A percentile compares a stretch with the other conserved stretches of the same genome.
phyloP scores from a whole-genome alignment of 2,329 filamentous ascomycete genomes.

The Sclerotinia sclerotiorum region DNA sequence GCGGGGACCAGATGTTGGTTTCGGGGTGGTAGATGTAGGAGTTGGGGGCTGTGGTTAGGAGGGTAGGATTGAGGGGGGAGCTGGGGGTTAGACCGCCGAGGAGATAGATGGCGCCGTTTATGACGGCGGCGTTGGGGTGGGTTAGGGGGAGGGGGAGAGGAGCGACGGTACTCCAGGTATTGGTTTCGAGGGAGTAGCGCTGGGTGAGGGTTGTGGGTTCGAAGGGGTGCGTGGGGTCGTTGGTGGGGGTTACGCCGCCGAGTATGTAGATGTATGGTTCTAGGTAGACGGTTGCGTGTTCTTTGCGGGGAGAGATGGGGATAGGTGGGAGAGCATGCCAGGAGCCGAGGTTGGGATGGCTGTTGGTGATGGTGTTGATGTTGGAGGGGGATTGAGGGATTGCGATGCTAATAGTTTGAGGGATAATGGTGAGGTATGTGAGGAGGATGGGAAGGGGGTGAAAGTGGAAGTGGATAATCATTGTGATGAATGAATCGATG shows the following conservation, averaged over 20 bases:
- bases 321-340: constrained; percentile 17
- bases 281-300: constrained; percentile 25
- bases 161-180: constrained; percentile 39
- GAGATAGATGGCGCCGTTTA: constrained; percentile 44
- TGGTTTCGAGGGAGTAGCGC: constrained; percentile 39
- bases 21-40: constrained; percentile 26
- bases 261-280: constrained; percentile 25
- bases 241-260: constrained; percentile 24
- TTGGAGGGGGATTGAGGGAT: neutral
- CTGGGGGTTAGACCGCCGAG: constrained; percentile 42
- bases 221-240: neutral
- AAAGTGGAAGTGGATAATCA: too few species aligned
- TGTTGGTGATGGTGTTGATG: neutral
- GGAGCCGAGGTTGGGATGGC: neutral
- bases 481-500: too few species aligned
- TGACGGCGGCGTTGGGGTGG: constrained; percentile 43
- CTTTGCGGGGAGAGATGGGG: constrained; percentile 28
- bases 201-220: constrained; percentile 34
- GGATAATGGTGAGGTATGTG: neutral
- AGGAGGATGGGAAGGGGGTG: neutral
- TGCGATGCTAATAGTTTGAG: neutral
- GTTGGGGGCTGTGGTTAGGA: constrained; percentile 22
- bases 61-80: neutral
- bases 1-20: constrained; percentile 5
- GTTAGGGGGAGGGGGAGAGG: constrained; percentile 40